Percentiles rank a stretch among this genome's conserved stretches.
Evolutionary conservation across 2,329 filamentous ascomycete species (phyloP).

Genomic region (Venturia oleaginea): DNA sequence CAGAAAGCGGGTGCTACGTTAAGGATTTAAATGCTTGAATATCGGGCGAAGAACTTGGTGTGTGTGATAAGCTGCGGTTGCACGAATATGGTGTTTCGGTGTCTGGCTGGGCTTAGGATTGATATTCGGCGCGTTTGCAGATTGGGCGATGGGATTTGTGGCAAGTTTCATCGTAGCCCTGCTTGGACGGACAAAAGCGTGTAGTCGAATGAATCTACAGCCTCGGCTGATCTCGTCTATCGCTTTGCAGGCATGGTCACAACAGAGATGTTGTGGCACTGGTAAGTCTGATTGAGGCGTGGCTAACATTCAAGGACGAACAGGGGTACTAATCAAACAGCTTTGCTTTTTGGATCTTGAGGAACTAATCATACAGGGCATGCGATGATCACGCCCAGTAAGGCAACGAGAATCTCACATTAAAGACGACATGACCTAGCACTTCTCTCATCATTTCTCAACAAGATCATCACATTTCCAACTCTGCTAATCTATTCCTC

Average conservation of each 20-base stretch:
- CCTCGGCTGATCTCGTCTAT: neutral
- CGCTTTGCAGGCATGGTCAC: neutral
- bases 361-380: neutral
- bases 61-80: neutral
- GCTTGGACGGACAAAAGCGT: neutral
- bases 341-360: neutral
- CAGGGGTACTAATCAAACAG: neutral
- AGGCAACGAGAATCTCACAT: neutral
- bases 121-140: neutral
- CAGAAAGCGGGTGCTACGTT: constrained; percentile 50
- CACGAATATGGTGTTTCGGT: neutral
- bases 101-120: neutral
- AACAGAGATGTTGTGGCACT: neutral
- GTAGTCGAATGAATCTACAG: constrained; percentile 5
- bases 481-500: neutral
- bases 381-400: neutral
- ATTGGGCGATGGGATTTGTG: neutral
- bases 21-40: constrained; percentile 34
- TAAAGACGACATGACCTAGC: neutral
- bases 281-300: neutral
- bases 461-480: neutral
- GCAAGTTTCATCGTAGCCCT: neutral
- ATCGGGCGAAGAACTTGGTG: neutral
- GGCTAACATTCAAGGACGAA: neutral
- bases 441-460: neutral